phyloP scores from a whole-genome alignment of 108 stramenopile genomes.

The Pseudonitzschia multiseries region DNA sequence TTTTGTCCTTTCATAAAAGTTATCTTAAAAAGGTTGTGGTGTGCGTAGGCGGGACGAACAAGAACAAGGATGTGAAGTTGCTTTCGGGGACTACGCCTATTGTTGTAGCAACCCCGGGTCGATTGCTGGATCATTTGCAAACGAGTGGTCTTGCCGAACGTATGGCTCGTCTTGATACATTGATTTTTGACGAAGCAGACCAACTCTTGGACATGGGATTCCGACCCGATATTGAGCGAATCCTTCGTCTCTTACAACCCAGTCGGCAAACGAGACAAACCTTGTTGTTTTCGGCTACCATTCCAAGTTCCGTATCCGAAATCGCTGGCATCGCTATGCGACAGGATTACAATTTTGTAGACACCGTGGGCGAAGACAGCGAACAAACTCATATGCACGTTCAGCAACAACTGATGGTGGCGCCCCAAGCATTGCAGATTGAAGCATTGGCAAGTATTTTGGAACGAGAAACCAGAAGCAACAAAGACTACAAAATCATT shows the following conservation, averaged over 20 bases:
- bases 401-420: constrained; percentile 43
- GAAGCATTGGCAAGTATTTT: constrained; percentile 33
- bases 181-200: constrained; percentile 56
- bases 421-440: constrained; percentile 32
- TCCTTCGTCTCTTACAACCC: constrained; percentile 61
- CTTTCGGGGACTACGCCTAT: constrained; percentile 58
- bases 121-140: constrained; percentile 91
- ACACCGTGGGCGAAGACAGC: constrained; percentile 51
- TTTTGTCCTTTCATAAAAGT: constrained; percentile 50
- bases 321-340: constrained; percentile 40
- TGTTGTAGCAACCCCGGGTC: constrained; percentile 90
- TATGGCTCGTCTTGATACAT: constrained; percentile 31
- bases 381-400: constrained; percentile 57
- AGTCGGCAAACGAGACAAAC: constrained; percentile 64
- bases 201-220: constrained; percentile 94
- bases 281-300: constrained; percentile 88
- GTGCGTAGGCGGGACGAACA: constrained; percentile 78
- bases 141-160: constrained; percentile 60
- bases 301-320: constrained; percentile 65
- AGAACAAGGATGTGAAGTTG: constrained; percentile 69
- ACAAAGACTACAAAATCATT: constrained; percentile 55
- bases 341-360: constrained; percentile 44
- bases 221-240: constrained; percentile 75
- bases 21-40: constrained; percentile 70
- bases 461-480: constrained; percentile 28